A percentile compares a stretch with the other conserved stretches of the same genome.
These are phyloP conservation scores for Daldinia eschscholtzii DNA, from an alignment of 2,329 filamentous ascomycete species.

Conservation along the genomic window DNA sequence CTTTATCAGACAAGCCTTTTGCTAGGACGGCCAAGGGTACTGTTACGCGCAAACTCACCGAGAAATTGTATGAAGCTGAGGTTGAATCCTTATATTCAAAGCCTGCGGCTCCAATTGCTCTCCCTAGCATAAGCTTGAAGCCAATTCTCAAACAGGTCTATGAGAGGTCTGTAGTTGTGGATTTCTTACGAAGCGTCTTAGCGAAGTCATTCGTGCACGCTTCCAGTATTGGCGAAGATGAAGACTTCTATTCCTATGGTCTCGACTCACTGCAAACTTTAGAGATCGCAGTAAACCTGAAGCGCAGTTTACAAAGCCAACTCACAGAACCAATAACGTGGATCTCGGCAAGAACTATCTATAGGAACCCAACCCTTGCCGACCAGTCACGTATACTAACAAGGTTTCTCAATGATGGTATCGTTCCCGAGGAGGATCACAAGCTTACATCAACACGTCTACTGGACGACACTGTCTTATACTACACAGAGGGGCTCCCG, in stretches of 20 bases:
- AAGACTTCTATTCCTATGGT: slow-evolving; percentile 38
- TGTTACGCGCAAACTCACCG: slow-evolving; percentile 42
- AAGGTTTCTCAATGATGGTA: slow-evolving; percentile 34
- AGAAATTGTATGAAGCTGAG: slow-evolving; percentile 39
- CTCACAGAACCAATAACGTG: slow-evolving; percentile 18
- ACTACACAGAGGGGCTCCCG: slow-evolving; percentile 18
- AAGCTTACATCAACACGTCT: not conserved
- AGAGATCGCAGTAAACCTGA: slow-evolving; percentile 30
- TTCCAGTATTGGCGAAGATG: slow-evolving; percentile 23
- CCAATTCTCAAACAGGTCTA: slow-evolving; percentile 13
- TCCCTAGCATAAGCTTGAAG: slow-evolving; percentile 3
- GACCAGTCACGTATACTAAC: slow-evolving; percentile 22
- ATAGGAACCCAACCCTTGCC: slow-evolving; percentile 28
- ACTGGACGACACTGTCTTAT: slow-evolving; percentile 24
- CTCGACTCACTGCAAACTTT: slow-evolving; percentile 39
- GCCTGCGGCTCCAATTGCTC: not conserved
- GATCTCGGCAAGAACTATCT: slow-evolving; percentile 39
- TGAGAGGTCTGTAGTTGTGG: slow-evolving; percentile 3
- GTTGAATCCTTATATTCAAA: slow-evolving; percentile 38
- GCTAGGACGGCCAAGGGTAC: slow-evolving; percentile 44
- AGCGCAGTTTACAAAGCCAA: slow-evolving; percentile 30
- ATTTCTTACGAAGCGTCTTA: slow-evolving; percentile 18
- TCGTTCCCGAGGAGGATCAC: slow-evolving; percentile 20
- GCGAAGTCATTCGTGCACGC: slow-evolving; percentile 8
- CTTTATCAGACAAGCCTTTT: slow-evolving; percentile 39